Conservation (phyloP, 2,329 filamentous ascomycete species). For the Colletotrichum sp. region DNA sequence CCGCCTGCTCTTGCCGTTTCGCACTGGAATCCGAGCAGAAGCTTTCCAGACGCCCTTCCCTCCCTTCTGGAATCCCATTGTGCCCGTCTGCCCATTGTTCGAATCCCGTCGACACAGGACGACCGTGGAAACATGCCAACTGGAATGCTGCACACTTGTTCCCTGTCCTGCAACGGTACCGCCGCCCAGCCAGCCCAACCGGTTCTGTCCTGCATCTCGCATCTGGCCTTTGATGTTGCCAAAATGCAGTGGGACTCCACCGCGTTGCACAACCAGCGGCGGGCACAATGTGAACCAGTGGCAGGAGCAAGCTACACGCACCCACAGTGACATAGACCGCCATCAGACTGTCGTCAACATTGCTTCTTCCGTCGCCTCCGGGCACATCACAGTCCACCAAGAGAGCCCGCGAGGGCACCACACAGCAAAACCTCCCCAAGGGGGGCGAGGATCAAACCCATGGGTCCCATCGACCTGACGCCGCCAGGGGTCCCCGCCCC, state of each 20-base stretch:
- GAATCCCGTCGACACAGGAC: neutral
- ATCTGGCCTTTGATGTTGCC: neutral
- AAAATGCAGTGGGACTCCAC: neutral
- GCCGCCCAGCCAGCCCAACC: neutral
- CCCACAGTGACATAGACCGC: neutral
- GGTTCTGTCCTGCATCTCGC: neutral
- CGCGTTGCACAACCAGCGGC: neutral
- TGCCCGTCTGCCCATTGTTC: neutral
- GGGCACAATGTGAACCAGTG: neutral
- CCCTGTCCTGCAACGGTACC: neutral
- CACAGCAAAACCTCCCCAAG: neutral
- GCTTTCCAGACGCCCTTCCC: neutral
- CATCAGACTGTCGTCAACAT: neutral
- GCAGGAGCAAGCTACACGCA: neutral
- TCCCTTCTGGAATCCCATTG: neutral
- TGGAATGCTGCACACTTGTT: neutral
- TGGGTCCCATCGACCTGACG: neutral
- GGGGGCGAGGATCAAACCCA: slow-evolving; percentile 3
- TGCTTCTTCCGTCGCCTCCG: neutral
- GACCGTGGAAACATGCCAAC: neutral
- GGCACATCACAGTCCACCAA: neutral
- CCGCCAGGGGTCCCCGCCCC: neutral
- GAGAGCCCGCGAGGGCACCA: neutral
- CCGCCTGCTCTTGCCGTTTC: neutral
- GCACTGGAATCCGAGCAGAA: neutral